Base-by-base conservation (phyloP, 495 filamentous ascomycete genomes). In the Penicillium psychrofluorescens region DNA sequence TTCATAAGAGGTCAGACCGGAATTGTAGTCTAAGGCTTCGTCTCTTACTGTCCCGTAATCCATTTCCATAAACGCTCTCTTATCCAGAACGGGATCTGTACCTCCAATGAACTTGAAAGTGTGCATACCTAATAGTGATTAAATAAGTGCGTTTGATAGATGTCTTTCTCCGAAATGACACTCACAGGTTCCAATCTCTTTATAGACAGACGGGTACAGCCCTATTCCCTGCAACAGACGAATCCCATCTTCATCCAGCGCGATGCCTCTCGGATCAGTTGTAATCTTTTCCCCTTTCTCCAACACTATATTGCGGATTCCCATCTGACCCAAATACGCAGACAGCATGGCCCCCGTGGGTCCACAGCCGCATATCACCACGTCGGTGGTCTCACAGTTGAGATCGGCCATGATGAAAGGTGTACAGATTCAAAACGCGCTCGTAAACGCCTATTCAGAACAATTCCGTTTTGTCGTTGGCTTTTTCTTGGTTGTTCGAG, bases 201-300 rank as follows among this genome's bases (percentile, higher is more conserved):
- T 57, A 29, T 61, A 61, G 11, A 76, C 52, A 4, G 55, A 44
- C 1, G 66, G 53, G 14, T 71, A 70, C 11, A 76, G 47, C 2
- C 72, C 72, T 12, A 76, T 40, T 5, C 65, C 62, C 46, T 72
- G 68, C 1, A 74, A 41, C 2, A 70, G 54, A n/a, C 74, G 59
- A 38, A 76, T 66, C 1, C 68, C 72, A 52, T 79, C 74, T 29
- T 71, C 66, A 27, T 73, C 71, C 11, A 79, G 54, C 11, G 64
- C 70, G 34, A 79, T 71, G 1, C 73, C 75, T 14, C 73, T 57
- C 0, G 75, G 74, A 48, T 79, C 75, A 1, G 66, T 66, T 0
- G 61, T 69, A 27, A 77, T 75, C 1, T 56, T 64, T 8, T 44
- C 29, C 10, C 71, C 68, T 34, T 64, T 70, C 41, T 78, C 70